Percentiles rank a stretch among this genome's conserved stretches.
Conservation (phyloP, 306 rosid species). For the Vicia villosa region DNA sequence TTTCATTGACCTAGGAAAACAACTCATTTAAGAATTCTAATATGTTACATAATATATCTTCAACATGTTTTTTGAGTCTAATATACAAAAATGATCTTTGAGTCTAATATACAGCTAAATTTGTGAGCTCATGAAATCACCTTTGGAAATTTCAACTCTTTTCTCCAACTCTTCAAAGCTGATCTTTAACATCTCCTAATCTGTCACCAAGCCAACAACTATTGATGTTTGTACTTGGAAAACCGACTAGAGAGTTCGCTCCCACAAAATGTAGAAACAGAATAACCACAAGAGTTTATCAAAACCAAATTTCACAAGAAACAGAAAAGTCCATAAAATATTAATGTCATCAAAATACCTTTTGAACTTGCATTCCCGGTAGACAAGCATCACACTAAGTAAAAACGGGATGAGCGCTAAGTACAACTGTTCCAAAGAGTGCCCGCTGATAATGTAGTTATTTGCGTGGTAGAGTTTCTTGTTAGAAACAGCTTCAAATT, state of each 20-base stretch:
- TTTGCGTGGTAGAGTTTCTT: no score
- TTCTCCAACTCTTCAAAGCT: slow-evolving; percentile 48
- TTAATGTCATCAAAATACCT: slow-evolving; percentile 41
- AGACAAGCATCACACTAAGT: slow-evolving; percentile 59
- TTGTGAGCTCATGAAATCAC: slow-evolving; percentile 11
- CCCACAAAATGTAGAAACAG: no score
- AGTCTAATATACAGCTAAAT: slow-evolving; percentile 20
- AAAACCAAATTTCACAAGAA: slow-evolving; percentile 1
- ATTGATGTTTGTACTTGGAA: no score
- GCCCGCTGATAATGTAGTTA: slow-evolving; percentile 56
- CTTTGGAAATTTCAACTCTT: background rate
- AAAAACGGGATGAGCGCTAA: slow-evolving; percentile 53
- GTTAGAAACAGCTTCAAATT: no score
- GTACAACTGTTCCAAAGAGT: slow-evolving; percentile 65
- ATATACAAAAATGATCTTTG: no score
- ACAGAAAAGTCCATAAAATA: background rate
- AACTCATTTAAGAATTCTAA: slow-evolving; percentile 21
- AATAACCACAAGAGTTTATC: background rate
- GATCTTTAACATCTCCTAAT: no score
- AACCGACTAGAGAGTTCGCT: no score
- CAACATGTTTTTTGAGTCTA: slow-evolving; percentile 18
- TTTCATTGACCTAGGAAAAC: background rate
- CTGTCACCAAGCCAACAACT: no score
- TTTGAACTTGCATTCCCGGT: slow-evolving; percentile 44
- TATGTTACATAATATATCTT: slow-evolving; percentile 26